Conservation (phyloP, 345 rosid genomes). For the Euphorbia lathyris region DNA sequence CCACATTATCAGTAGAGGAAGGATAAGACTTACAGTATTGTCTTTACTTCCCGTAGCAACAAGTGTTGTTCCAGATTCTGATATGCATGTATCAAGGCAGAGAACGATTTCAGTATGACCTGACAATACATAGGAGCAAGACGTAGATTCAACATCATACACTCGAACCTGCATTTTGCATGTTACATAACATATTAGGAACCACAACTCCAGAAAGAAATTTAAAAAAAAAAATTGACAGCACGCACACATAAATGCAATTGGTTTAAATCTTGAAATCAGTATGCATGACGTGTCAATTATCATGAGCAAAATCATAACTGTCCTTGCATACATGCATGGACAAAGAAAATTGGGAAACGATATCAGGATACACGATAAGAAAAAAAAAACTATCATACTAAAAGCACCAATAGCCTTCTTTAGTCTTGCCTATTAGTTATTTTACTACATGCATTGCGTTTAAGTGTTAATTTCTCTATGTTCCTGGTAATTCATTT, state of each 20-base stretch:
- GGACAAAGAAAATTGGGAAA: background rate
- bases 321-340: background rate
- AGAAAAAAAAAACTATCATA: background rate
- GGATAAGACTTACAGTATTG: conserved; percentile 57
- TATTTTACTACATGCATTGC: background rate
- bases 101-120: conserved; percentile 81
- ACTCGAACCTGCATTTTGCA: conserved; percentile 68
- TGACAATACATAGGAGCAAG: conserved; percentile 84
- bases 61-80: conserved; percentile 58
- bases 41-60: conserved; percentile 91
- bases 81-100: conserved; percentile 73
- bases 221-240: background rate
- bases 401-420: background rate
- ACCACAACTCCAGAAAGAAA: conserved; percentile 8
- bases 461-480: background rate
- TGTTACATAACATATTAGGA: conserved; percentile 20
- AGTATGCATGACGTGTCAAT: background rate
- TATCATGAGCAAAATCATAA: background rate
- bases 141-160: conserved; percentile 81
- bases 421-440: background rate
- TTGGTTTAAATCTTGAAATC: background rate
- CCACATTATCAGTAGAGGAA: conserved; percentile 8
- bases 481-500: background rate
- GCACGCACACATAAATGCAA: conserved; percentile 11
- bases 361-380: background rate